Base-by-base conservation (phyloP, 495 filamentous ascomycete genomes). In the Astrothelium macrocarpum region DNA sequence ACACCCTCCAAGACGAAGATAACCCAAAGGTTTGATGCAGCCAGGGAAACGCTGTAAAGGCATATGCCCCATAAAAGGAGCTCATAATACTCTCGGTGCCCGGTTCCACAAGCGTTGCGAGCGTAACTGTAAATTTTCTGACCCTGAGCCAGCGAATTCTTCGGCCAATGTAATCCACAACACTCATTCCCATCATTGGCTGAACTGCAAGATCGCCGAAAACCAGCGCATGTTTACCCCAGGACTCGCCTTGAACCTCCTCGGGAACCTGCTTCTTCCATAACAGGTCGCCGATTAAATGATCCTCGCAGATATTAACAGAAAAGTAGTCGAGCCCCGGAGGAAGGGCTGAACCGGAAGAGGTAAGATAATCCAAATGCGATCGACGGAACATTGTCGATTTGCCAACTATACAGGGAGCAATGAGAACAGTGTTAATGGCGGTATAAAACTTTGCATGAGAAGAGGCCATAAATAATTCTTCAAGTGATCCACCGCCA, bases 401-500 rank as follows among this genome's bases (percentile, higher is more conserved):
- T 76, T 99, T 99, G 29, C 94, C 94, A 5, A 97, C 89, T 62
- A 95, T 90, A 74, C 95, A 97, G 5, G 95, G 92, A 0, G 94
- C 93, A 63, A 97, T 78, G 20, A 86, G 79, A 28, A 96, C 89
- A 5, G 91, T 91, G 78, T 97, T 96, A 81, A 97, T 97, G 63
- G 93, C 94, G 25, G 87, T 89, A 78, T 99, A 99, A 81, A 99
- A 96, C 70, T 99, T 99, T 60, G 91, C 91, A 75, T 99, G 95
- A 0, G 90, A 87, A 10, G 90, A 92, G 0, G 91, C 87, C 78
- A 97, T 84, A 77, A 99, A 99, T 73, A 90, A 82, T 70, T 97
- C 93, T 70, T 99, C 95, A 0, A 99, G 79, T 1, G 90, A 80
- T 32, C 91, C 92, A n/a, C 94, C 94, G 43, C 83, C 83, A 46